Conservation (phyloP, 768 basidiomycete species). For the Cubamyces lactineus region DNA sequence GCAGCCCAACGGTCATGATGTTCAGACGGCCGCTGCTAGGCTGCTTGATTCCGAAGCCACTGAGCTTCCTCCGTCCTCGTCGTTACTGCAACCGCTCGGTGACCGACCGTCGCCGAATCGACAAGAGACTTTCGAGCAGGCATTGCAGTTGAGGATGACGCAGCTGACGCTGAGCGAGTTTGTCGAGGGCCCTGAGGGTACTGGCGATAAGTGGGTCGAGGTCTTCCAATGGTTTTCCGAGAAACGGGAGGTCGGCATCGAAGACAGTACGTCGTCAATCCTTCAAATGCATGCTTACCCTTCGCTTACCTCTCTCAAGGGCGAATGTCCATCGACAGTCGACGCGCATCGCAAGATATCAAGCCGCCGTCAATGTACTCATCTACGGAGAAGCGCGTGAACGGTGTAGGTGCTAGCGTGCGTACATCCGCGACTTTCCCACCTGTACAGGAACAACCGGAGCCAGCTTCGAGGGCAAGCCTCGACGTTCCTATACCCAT, state of each 20-base stretch:
- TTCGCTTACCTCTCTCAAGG: conserved; percentile 22
- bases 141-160: conserved; percentile 85
- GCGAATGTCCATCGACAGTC: conserved; percentile 35
- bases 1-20: conserved; percentile 1
- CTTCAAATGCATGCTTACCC: not conserved
- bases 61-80: conserved; percentile 25
- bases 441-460: conserved; percentile 17
- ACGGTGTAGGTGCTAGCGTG: not conserved
- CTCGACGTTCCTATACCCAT: conserved; percentile 43
- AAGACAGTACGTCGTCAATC: conserved; percentile 34
- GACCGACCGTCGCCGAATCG: conserved; percentile 55
- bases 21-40: not conserved
- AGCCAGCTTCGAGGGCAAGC: conserved; percentile 12
- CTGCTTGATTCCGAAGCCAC: conserved; percentile 7
- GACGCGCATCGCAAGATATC: conserved; percentile 34
- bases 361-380: conserved; percentile 34
- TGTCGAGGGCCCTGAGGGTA: conserved; percentile 83
- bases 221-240: conserved; percentile 87
- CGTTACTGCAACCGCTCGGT: conserved; percentile 48
- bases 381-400: conserved; percentile 20
- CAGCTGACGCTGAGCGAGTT: conserved; percentile 81
- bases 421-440: conserved; percentile 11
- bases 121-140: conserved; percentile 71
- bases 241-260: conserved; percentile 43
- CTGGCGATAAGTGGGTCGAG: conserved; percentile 79